Evolutionary conservation across 2,329 filamentous ascomycete genomes (phyloP).

Genomic region (Hirsutella minnesotensis): DNA sequence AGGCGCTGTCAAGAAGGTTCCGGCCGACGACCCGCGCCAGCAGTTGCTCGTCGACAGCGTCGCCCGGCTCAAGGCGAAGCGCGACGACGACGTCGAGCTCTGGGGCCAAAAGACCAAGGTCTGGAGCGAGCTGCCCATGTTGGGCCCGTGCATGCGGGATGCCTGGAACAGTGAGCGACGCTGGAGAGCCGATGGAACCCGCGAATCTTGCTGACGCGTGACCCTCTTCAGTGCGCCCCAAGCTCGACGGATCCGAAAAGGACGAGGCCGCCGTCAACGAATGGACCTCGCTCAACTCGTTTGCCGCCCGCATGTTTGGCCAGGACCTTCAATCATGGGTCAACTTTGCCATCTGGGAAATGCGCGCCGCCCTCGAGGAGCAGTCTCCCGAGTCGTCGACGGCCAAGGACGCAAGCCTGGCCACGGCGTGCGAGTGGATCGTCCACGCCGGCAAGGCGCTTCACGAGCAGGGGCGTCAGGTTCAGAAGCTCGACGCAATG

Average conservation of each 20-base stretch:
- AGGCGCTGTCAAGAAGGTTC: constrained; percentile 12
- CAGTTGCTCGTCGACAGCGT: constrained; percentile 12
- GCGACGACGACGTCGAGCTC: constrained; percentile 13
- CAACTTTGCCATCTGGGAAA: constrained; percentile 17
- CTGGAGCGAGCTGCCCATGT: constrained; percentile 19
- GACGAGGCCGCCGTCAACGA: constrained; percentile 9
- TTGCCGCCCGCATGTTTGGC: constrained; percentile 18
- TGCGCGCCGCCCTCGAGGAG: constrained; percentile 19
- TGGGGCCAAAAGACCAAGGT: constrained; percentile 14
- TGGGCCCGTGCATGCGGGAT: constrained; percentile 17
- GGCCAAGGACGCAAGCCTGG: constrained; percentile 10
- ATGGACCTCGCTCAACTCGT: constrained; percentile 21
- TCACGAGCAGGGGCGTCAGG: constrained; percentile 7
- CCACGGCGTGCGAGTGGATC: constrained; percentile 17
- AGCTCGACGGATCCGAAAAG: constrained; percentile 11
- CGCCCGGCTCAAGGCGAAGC: constrained; percentile 10
- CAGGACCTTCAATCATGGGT: constrained; percentile 10
- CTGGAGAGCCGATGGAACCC: background rate
- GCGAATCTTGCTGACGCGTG: background rate
- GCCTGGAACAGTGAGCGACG: constrained; percentile 16
- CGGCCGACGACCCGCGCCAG: constrained; percentile 13
- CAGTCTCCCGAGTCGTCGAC: constrained; percentile 4
- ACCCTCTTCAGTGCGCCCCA: constrained; percentile 9
- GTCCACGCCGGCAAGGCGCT: constrained; percentile 15
- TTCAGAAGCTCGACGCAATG: constrained; percentile 8